phyloP scores from a whole-genome alignment of 2,329 filamentous ascomycete species.

The Blumeria hordei region DNA sequence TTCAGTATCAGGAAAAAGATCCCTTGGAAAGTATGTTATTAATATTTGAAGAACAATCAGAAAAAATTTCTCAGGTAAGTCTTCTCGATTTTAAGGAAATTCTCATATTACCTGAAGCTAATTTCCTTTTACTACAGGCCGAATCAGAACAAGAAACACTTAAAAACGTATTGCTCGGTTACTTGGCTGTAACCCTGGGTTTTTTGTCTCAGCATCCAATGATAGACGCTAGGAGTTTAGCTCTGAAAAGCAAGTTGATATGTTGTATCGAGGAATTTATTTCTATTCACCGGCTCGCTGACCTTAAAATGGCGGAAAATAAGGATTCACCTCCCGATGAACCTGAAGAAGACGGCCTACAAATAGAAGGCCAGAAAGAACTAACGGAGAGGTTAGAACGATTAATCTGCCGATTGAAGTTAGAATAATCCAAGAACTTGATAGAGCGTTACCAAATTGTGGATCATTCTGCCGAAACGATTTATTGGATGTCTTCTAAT shows the following conservation, averaged over 20 bases:
- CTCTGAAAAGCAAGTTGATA: conserved; percentile 27
- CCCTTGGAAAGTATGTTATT: not conserved
- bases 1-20: not conserved
- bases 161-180: conserved; percentile 64
- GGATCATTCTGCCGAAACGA: too few relatives aligned
- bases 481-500: too few relatives aligned
- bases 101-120: not conserved
- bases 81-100: not conserved
- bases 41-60: not conserved
- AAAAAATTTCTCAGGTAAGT: not conserved
- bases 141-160: conserved; percentile 52
- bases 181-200: conserved; percentile 62
- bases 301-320: conserved; percentile 20
- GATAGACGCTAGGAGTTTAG: conserved; percentile 21
- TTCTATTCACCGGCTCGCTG: conserved; percentile 31
- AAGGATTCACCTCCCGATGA: conserved; percentile 23
- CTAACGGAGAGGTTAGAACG: not conserved
- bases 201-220: conserved; percentile 42
- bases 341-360: conserved; percentile 10
- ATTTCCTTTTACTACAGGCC: conserved; percentile 21
- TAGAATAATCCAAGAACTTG: too few relatives aligned
- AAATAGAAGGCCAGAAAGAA: conserved; percentile 4
- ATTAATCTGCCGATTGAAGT: not conserved
- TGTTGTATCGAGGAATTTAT: conserved; percentile 37
- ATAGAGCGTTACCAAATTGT: too few relatives aligned